Percentiles rank a stretch among this genome's conserved stretches.
These are phyloP conservation scores for Simplicillium sp. DNA, from an alignment of 2,329 filamentous ascomycete genomes.

Conservation along the genomic window DNA sequence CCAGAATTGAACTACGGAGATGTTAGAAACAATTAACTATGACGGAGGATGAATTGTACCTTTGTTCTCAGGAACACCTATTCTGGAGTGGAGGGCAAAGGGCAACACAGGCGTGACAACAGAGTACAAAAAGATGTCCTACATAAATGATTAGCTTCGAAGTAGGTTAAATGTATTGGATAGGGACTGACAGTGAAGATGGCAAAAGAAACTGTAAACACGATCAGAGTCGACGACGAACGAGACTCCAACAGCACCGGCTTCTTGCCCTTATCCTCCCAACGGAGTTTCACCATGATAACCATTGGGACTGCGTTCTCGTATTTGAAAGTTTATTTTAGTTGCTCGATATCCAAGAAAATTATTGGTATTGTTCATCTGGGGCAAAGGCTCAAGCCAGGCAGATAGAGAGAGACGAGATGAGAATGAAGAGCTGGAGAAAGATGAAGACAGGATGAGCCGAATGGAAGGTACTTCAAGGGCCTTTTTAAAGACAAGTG, in stretches of 20 bases:
- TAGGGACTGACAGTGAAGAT: conserved; percentile 20
- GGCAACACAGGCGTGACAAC: conserved; percentile 24
- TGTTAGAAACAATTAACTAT: neutral
- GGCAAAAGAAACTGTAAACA: conserved; percentile 21
- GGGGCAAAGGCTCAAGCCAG: no score
- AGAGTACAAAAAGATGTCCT: conserved; percentile 25
- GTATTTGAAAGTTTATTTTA: no score
- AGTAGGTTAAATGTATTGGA: neutral
- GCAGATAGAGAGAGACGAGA: no score
- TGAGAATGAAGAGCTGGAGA: no score
- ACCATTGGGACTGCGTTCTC: no score
- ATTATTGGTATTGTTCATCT: no score
- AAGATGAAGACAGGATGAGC: no score
- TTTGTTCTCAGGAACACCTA: conserved; percentile 13
- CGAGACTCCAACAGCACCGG: conserved; percentile 18
- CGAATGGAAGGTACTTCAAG: no score
- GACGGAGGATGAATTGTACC: conserved; percentile 4
- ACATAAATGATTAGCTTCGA: conserved; percentile 3
- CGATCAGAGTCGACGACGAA: conserved; percentile 21
- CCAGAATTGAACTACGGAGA: conserved; percentile 20
- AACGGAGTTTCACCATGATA: no score
- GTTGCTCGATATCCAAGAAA: no score
- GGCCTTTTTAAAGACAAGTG: no score
- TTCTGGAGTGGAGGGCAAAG: conserved; percentile 17
- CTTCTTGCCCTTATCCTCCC: conserved; percentile 9